Conservation (phyloP, 768 basidiomycete species). For the Psilocybe cubensis region DNA sequence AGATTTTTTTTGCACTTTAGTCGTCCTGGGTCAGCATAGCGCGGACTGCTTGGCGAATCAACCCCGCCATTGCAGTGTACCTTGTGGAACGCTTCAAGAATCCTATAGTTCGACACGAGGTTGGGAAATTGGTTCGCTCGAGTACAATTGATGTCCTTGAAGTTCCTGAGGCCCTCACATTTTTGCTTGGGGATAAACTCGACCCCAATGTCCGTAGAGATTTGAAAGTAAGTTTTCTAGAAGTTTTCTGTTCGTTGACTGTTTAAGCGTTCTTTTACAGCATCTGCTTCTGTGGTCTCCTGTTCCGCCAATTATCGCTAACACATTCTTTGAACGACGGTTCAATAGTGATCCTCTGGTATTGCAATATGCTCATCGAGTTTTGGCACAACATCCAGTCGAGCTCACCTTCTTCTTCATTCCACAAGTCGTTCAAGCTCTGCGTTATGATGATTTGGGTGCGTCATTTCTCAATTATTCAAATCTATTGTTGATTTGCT, state of each 20-base stretch:
- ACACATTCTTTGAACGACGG: constrained; percentile 83
- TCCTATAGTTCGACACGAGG: constrained; percentile 66
- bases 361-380: constrained; percentile 95
- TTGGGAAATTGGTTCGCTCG: constrained; percentile 72
- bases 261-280: constrained; percentile 40
- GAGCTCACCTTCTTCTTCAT: constrained; percentile 98
- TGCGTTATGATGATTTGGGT: constrained; percentile 91
- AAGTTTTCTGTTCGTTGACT: not conserved
- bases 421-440: constrained; percentile 96
- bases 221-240: constrained; percentile 59
- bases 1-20: constrained; percentile 33
- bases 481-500: not conserved
- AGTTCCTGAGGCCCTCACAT: constrained; percentile 79
- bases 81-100: constrained; percentile 90
- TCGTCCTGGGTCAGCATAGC: constrained; percentile 68
- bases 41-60: constrained; percentile 78
- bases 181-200: constrained; percentile 75
- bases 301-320: constrained; percentile 81
- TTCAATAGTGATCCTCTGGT: constrained; percentile 84
- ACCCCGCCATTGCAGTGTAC: constrained; percentile 82
- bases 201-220: constrained; percentile 63
- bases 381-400: constrained; percentile 93
- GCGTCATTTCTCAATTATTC: constrained; percentile 19
- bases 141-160: constrained; percentile 71
- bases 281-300: constrained; percentile 88